Evolutionary conservation across 768 basidiomycete genomes (phyloP), one percentile per base, ranked within the genome.

Genomic region (Daedalea quercina): DNA sequence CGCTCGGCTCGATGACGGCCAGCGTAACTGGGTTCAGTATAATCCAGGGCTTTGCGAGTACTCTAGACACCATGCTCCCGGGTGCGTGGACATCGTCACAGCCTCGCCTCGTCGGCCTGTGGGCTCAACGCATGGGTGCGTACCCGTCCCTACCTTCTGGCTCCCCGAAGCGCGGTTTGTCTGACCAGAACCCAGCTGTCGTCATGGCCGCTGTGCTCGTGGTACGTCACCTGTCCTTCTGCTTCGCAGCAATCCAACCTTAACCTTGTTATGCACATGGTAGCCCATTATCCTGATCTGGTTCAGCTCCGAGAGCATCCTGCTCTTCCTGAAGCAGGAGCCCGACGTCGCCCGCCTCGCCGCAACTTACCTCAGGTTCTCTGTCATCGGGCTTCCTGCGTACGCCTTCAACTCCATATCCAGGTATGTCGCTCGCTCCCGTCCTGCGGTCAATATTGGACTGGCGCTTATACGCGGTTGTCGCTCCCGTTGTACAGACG

Each of bases 21-120:
- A 71, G 70, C 55, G 79, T 81, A 12, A 83, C 88, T 1, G 87
- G 81, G 1, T 87, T 86, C 59, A 87, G 84, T 57, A 84, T 95
- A 51, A 72, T 94, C 6, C 86, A 87, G 57, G 92, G 92, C 19
- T 81, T 95, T 51, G 73, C 81, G 8, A 89, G 87, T 46, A 84
- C 91, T 0, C 80, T 99, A 19, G 96, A 99, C 66, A 94, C 94
- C 0, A 78, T 99, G 61, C 81, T 97, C 9, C 95, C 96, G 0
- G 82, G 90, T 35, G 94, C 95, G 15, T 99, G 90, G 94, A 94
- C 96, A 0, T 93, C 92, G 2, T 64, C 83, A 1, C 82, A 85
- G 26, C 95, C 94, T 0, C 71, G 85, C 15, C 75, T 91, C 11
- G 90, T 97, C 11, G 94, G 94, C 7, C 75, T 95, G 8, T 95